These are phyloP conservation scores for Myotisia sp. DNA, from an alignment of 2,329 filamentous ascomycete species.

Conservation along the genomic window DNA sequence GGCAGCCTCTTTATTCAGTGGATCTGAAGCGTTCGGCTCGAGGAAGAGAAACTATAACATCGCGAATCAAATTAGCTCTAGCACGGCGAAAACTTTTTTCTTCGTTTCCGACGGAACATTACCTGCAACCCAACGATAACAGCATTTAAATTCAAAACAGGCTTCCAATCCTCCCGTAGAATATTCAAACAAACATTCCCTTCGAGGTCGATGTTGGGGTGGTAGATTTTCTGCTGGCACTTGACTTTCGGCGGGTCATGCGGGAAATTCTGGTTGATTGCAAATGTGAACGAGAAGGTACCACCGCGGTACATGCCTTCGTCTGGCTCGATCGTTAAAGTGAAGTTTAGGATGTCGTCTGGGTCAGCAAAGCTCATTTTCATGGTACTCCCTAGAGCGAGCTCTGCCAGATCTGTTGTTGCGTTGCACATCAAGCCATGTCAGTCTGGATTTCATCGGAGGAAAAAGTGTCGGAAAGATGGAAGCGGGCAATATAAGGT, in stretches of 20 bases:
- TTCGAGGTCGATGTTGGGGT: constrained; percentile 95
- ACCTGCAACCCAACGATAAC: constrained; percentile 89
- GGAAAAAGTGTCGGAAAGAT: background rate
- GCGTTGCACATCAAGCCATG: background rate
- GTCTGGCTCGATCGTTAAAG: constrained; percentile 36
- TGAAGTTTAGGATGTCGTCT: constrained; percentile 45
- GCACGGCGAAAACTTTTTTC: constrained; percentile 12
- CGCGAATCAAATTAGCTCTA: background rate
- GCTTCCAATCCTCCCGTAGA: constrained; percentile 95
- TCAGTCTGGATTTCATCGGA: background rate
- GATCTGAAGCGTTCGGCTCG: constrained; percentile 91
- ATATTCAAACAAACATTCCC: constrained; percentile 98
- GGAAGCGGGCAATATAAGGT: background rate
- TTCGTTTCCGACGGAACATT: too few species aligned
- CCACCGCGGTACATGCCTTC: constrained; percentile 73
- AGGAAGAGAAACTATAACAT: constrained; percentile 89
- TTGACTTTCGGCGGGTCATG: constrained; percentile 96
- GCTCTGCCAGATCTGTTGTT: constrained; percentile 32
- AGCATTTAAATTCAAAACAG: constrained; percentile 88
- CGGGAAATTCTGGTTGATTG: constrained; percentile 87
- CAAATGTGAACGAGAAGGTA: constrained; percentile 76
- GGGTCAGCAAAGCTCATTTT: constrained; percentile 43
- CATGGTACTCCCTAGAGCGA: constrained; percentile 41
- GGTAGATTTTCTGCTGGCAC: constrained; percentile 96
- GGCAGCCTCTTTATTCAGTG: constrained; percentile 95